Conservation (phyloP, 345 rosid species). For the Euphorbia tirucalli region DNA sequence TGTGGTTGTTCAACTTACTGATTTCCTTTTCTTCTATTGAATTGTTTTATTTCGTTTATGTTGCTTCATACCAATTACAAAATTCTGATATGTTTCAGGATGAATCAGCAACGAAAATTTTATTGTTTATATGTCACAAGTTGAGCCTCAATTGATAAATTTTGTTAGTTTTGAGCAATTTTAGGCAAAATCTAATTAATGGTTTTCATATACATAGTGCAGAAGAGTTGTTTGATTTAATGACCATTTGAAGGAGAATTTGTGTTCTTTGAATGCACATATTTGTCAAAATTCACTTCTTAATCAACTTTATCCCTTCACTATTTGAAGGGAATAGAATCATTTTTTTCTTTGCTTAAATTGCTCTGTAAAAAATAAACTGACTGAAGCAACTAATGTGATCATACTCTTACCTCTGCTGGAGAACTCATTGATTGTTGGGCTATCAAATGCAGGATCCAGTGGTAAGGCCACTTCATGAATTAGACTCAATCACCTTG, state of each 20-base stretch:
- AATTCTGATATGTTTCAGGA: neutral
- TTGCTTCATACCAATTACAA: no score
- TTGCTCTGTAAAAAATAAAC: neutral
- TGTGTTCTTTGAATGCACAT: neutral
- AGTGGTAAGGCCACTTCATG: slow-evolving; percentile 41
- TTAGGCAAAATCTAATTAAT: neutral
- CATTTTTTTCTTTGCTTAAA: neutral
- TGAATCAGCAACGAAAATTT: neutral
- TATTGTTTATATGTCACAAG: neutral
- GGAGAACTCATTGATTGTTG: neutral
- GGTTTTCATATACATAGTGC: neutral
- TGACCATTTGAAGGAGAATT: neutral
- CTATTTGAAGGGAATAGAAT: neutral
- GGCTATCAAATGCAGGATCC: slow-evolving; percentile 47
- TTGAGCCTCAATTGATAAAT: neutral
- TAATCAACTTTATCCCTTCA: neutral
- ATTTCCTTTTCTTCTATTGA: neutral
- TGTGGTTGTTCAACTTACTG: neutral
- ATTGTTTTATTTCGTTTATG: neutral
- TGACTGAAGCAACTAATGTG: neutral
- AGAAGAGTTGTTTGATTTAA: neutral
- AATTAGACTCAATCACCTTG: slow-evolving; percentile 42
- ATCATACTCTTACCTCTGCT: neutral
- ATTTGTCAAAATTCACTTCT: neutral
- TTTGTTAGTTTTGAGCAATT: neutral